Evolutionary conservation across 768 basidiomycete species (phyloP), one percentile per base, ranked within the genome.

Genomic region (Hygrophorus pudorinus): DNA sequence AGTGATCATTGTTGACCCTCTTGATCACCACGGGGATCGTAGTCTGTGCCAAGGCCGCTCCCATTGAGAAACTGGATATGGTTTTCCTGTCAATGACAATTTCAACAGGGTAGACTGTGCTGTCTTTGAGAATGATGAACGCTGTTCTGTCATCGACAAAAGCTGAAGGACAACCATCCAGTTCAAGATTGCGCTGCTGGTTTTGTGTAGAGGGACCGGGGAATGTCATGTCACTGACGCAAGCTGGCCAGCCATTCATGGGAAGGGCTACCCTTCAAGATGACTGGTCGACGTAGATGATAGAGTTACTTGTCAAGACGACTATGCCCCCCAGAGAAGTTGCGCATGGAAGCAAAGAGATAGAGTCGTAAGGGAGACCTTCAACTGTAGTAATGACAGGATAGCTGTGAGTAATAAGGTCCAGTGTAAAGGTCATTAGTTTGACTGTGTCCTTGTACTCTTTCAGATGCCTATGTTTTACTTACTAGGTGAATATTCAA

Each of bases 251-350:
- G 29, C 85, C 89, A 57, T 90, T 98, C 9, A 88, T 70, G 1
- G 87, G 76, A 2, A 88, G 67, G 2, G 70, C 75, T 17, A 87
- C 75, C 5, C 80, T 73, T 38, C 84, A 77, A 4, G 85, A 80
- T 2, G 85, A 72, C 58, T 92, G 91, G 60, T 96, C 92, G 55
- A 97, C 73, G 57, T 96, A 87, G 27, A 97, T 73, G 48, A 98
- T 62, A 0, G 85, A 74, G 61, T 96, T 94, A 41, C 76, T 68
- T 0, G 85, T 75, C 21, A 86, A 62, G 45, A 98, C 62, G 16
- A 96, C 65, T 0, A 94, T 79, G 18, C 94, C 96, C 0, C 91
- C 90, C 20, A 93, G 67, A 14, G 75, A 65, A 1, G 78, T 66
- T 0, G 83, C 72, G 55, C 84, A 87, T 1, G 87, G 74, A 4